phyloP scores from a whole-genome alignment of 305 asterid species.

The Fraxinus xanthoxyloides region DNA sequence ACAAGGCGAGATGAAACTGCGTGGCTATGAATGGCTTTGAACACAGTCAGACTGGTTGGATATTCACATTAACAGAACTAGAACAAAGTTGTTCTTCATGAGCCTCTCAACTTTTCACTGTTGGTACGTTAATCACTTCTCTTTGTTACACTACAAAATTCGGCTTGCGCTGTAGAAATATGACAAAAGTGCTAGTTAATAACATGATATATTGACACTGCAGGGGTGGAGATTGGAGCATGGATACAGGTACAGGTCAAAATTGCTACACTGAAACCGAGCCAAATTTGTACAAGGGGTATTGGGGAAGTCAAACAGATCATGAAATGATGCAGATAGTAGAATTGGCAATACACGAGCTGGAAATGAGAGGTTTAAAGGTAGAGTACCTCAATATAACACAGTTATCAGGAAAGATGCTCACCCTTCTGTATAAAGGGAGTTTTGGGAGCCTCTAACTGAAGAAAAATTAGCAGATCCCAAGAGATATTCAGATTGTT shows the following conservation, averaged over 20 bases:
- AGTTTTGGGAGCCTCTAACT: conserved; percentile 26
- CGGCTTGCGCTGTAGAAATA: neutral
- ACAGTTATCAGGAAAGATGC: conserved; percentile 47
- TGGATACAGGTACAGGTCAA: neutral
- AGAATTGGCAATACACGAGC: conserved; percentile 22
- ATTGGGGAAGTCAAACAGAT: conserved; percentile 31
- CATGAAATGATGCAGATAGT: conserved; percentile 31
- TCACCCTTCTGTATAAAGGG: conserved; percentile 41
- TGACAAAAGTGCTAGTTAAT: neutral
- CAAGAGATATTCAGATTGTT: conserved; percentile 46
- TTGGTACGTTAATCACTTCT: conserved; percentile 16
- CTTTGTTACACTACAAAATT: neutral
- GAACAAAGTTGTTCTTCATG: conserved; percentile 50
- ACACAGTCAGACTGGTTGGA: conserved; percentile 55
- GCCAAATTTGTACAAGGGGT: conserved; percentile 18
- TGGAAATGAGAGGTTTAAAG: conserved; percentile 29
- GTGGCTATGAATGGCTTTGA: conserved; percentile 35
- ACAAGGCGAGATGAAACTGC: conserved; percentile 11
- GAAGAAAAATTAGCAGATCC: conserved; percentile 38
- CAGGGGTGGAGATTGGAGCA: conserved; percentile 40
- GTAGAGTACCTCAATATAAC: conserved; percentile 38
- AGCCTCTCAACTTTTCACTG: conserved; percentile 46
- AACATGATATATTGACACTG: neutral
- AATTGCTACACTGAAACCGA: conserved; percentile 39
- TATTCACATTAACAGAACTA: conserved; percentile 37